A percentile compares a stretch with the other conserved stretches of the same genome.
phyloP scores from a whole-genome alignment of 2,329 filamentous ascomycete species.

The Grosmannia clavigera region DNA sequence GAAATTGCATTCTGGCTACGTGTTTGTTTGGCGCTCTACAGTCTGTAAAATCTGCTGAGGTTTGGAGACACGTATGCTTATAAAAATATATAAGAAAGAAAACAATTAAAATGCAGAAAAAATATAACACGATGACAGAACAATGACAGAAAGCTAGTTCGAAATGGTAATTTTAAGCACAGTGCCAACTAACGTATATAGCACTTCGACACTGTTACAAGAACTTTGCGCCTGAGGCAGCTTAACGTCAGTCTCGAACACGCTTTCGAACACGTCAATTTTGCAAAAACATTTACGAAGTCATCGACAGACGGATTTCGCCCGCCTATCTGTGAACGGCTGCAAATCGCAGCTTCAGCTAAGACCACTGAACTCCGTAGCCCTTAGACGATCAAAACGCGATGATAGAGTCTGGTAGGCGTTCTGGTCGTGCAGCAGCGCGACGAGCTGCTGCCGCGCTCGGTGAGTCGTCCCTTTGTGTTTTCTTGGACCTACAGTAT shows the following conservation, averaged over 20 bases:
- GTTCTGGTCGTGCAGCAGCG: slow-evolving; percentile 31
- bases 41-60: too few species aligned
- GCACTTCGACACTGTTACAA: not conserved
- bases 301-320: not conserved
- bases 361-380: not conserved
- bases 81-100: too few species aligned
- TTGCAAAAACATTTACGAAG: not conserved
- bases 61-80: too few species aligned
- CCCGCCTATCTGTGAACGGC: not conserved
- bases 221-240: not conserved
- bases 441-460: slow-evolving; percentile 30
- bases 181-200: too few species aligned
- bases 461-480: slow-evolving; percentile 13
- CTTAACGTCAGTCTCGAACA: not conserved
- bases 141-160: too few species aligned
- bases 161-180: too few species aligned
- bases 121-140: too few species aligned
- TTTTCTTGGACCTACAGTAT: too few species aligned
- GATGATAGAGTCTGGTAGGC: slow-evolving; percentile 19
- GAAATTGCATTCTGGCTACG: not conserved
- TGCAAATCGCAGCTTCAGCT: not conserved
- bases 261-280: not conserved
- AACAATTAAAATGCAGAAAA: too few species aligned
- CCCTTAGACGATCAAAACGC: not conserved
- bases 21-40: too few species aligned